Percentiles rank a stretch among this genome's conserved stretches.
These are phyloP conservation scores for Sphagnurus paluster DNA, from an alignment of 1,284 basidiomycete genomes.

Conservation along the genomic window DNA sequence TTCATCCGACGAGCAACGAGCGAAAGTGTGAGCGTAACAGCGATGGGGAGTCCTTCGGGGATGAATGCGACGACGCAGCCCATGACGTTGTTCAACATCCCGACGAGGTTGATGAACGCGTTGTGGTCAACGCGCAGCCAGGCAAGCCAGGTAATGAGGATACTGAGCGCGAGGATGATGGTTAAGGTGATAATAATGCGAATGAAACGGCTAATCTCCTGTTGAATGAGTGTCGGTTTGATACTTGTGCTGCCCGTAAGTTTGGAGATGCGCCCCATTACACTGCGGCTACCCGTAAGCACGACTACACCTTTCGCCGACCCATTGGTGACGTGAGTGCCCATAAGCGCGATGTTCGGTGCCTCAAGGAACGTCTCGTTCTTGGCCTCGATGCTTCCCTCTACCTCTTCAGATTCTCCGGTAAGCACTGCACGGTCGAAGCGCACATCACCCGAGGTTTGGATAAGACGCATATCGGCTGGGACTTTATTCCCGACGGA, in stretches of 20 bases:
- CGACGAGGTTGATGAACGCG: constrained; percentile 37
- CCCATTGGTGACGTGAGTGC: constrained; percentile 55
- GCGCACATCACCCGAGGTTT: constrained; percentile 50
- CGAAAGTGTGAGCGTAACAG: constrained; percentile 18
- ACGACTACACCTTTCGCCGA: constrained; percentile 59
- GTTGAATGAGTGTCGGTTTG: constrained; percentile 49
- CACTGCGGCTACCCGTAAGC: constrained; percentile 58
- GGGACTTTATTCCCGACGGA: constrained; percentile 78
- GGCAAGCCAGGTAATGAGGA: constrained; percentile 44
- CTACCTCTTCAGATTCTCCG: constrained; percentile 52
- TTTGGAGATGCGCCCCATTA: constrained; percentile 62
- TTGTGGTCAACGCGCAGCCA: constrained; percentile 42
- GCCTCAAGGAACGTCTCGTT: constrained; percentile 61
- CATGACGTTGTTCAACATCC: constrained; percentile 46
- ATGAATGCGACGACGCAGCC: constrained; percentile 52
- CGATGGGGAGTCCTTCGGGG: constrained; percentile 37
- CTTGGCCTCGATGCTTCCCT: constrained; percentile 48
- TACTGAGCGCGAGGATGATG: constrained; percentile 37
- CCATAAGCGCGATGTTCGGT: constrained; percentile 60
- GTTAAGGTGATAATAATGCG: constrained; percentile 46
- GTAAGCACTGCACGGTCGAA: constrained; percentile 69
- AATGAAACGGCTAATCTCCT: constrained; percentile 50
- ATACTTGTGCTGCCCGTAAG: constrained; percentile 51
- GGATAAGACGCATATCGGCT: constrained; percentile 76
- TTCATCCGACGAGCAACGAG: constrained; percentile 32